Percentiles rank a stretch among this genome's conserved stretches.
phyloP scores from a whole-genome alignment of 805 yeast species.

The Komagataella pseudopastoris region DNA sequence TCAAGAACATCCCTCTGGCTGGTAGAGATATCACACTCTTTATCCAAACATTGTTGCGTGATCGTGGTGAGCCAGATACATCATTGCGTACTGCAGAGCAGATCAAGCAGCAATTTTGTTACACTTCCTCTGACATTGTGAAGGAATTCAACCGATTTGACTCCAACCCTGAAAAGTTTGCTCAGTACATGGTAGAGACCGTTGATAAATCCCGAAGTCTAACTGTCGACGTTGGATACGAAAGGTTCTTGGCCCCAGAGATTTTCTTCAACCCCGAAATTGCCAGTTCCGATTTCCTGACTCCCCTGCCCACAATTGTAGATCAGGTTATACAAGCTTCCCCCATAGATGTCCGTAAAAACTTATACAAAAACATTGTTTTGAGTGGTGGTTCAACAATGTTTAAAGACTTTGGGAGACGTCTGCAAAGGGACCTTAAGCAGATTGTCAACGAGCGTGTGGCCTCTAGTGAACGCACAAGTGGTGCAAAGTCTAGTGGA shows the following conservation, averaged over 20 bases:
- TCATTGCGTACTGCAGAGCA: slow-evolving; percentile 91
- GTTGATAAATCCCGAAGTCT: slow-evolving; percentile 50
- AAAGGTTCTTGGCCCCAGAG: slow-evolving; percentile 97
- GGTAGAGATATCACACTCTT: slow-evolving; percentile 95
- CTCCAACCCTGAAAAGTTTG: slow-evolving; percentile 86
- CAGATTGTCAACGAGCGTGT: slow-evolving; percentile 81
- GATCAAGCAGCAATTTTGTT: slow-evolving; percentile 93
- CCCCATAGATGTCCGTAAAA: slow-evolving; percentile 97
- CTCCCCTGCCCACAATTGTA: slow-evolving; percentile 93
- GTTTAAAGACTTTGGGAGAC: slow-evolving; percentile 97
- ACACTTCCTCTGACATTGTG: slow-evolving; percentile 95
- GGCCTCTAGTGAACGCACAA: slow-evolving; percentile 59
- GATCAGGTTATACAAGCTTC: slow-evolving; percentile 91
- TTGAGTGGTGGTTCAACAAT: slow-evolving; percentile 96
- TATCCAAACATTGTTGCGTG: slow-evolving; percentile 87
- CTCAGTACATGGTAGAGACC: slow-evolving; percentile 80
- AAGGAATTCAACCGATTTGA: slow-evolving; percentile 93
- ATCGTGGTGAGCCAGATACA: slow-evolving; percentile 92
- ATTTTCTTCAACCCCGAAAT: slow-evolving; percentile 97
- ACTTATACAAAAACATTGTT: slow-evolving; percentile 88
- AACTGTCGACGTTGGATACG: slow-evolving; percentile 89
- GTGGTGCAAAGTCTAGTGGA: slow-evolving; percentile 77
- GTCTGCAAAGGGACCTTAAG: slow-evolving; percentile 91
- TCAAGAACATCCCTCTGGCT: slow-evolving; percentile 95
- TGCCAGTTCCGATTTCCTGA: slow-evolving; percentile 85